Evolutionary conservation across 805 yeast species (phyloP).

Genomic region (Yarrowia hollandica): DNA sequence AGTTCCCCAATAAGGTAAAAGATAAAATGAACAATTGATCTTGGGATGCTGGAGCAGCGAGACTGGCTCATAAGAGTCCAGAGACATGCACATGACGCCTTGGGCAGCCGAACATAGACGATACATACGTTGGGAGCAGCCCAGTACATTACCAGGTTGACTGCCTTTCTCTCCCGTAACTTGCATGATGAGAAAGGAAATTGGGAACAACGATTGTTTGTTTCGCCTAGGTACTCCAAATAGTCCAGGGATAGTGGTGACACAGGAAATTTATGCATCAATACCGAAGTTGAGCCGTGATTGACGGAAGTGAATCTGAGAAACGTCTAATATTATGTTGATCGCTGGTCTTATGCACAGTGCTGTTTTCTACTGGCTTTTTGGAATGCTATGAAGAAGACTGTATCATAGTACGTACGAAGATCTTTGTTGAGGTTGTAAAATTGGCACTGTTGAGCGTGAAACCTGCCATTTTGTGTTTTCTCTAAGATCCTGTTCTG

Average conservation of each 20-base stretch:
- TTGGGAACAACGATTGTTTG: background rate
- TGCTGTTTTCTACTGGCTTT: too few species aligned
- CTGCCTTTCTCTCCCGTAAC: too few species aligned
- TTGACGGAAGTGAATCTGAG: background rate
- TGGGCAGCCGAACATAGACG: too few species aligned
- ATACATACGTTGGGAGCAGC: too few species aligned
- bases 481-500: background rate
- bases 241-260: background rate
- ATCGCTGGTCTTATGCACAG: too few species aligned
- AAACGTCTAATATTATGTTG: background rate
- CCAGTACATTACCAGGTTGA: too few species aligned
- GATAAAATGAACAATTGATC: background rate
- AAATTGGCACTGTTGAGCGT: background rate
- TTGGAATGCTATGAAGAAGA: too few species aligned
- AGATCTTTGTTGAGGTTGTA: background rate
- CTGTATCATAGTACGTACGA: too few species aligned
- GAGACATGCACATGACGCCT: too few species aligned
- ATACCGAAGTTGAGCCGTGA: background rate
- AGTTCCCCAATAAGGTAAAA: background rate
- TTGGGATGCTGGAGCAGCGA: too few species aligned
- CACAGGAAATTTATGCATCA: background rate
- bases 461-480: background rate
- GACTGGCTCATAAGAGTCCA: too few species aligned
- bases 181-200: background rate
- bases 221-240: background rate